phyloP scores from a whole-genome alignment of 1,139 yeast genomes.

The Chernovozyma aurita region DNA sequence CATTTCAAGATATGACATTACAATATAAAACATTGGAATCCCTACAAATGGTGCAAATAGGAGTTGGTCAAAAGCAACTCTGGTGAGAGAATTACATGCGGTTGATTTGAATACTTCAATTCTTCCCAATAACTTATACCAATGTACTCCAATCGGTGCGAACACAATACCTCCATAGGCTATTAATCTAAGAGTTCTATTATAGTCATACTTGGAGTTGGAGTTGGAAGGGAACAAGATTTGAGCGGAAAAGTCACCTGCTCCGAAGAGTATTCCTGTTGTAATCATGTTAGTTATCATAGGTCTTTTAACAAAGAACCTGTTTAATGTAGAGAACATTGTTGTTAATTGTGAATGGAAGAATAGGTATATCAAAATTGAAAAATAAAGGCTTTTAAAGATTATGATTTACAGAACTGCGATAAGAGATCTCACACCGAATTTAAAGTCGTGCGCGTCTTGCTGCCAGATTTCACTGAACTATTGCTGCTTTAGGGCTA shows the following conservation, averaged over 20 bases:
- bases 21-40: slow-evolving; percentile 62
- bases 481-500: too few relatives aligned
- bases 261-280: slow-evolving; percentile 38
- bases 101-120: slow-evolving; percentile 12
- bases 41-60: slow-evolving; percentile 71
- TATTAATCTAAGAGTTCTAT: slow-evolving; percentile 31
- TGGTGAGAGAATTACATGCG: slow-evolving; percentile 26
- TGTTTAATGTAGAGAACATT: slow-evolving; percentile 11
- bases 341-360: neutral
- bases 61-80: slow-evolving; percentile 70
- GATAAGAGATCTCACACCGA: too few relatives aligned
- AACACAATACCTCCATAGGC: slow-evolving; percentile 34
- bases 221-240: slow-evolving; percentile 17
- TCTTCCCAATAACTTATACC: slow-evolving; percentile 31
- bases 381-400: slow-evolving; percentile 1
- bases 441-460: too few relatives aligned
- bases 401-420: slow-evolving; percentile 6
- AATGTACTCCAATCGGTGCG: slow-evolving; percentile 40
- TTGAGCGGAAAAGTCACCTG: slow-evolving; percentile 42
- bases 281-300: slow-evolving; percentile 33
- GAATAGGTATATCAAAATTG: too few relatives aligned
- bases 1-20: slow-evolving; percentile 63
- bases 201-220: slow-evolving; percentile 20
- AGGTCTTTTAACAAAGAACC: slow-evolving; percentile 27
- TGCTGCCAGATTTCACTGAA: too few relatives aligned